Evolutionary conservation across 305 asterid genomes (phyloP).

Genomic region (Plantago lanceolata): DNA sequence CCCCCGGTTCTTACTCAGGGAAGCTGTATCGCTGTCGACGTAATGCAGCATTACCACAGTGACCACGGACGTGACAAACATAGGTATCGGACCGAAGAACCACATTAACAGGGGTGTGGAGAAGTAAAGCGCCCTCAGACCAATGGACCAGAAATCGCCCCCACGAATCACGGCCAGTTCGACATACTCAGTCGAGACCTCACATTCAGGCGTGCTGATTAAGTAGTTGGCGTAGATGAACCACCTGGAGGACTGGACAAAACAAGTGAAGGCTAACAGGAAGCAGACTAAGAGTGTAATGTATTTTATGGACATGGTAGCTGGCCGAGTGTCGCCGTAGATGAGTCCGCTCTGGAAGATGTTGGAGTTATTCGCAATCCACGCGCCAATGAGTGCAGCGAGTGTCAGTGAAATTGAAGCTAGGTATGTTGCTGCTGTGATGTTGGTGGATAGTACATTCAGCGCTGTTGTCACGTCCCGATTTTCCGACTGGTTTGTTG

Average conservation of each 20-base stretch:
- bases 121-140: slow-evolving; percentile 65
- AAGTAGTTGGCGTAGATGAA: slow-evolving; percentile 70
- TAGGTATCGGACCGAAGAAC: slow-evolving; percentile 81
- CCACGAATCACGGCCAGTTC: slow-evolving; percentile 64
- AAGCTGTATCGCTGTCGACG: slow-evolving; percentile 47
- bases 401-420: slow-evolving; percentile 54
- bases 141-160: slow-evolving; percentile 75
- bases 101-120: slow-evolving; percentile 56
- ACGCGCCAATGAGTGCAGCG: slow-evolving; percentile 61
- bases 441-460: slow-evolving; percentile 49
- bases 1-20: slow-evolving; percentile 29
- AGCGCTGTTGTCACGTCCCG: slow-evolving; percentile 48
- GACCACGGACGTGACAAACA: slow-evolving; percentile 52
- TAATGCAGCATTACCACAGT: slow-evolving; percentile 57
- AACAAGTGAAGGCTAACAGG: slow-evolving; percentile 65
- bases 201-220: slow-evolving; percentile 50
- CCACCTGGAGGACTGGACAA: slow-evolving; percentile 66
- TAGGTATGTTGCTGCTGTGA: slow-evolving; percentile 52
- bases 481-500: slow-evolving; percentile 33
- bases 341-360: slow-evolving; percentile 56
- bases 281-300: slow-evolving; percentile 52
- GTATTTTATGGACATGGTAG: slow-evolving; percentile 62
- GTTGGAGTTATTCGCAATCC: slow-evolving; percentile 61
- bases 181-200: slow-evolving; percentile 44
- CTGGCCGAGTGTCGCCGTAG: slow-evolving; percentile 66